Percentiles rank a stretch among this genome's conserved stretches.
Conservation (phyloP, 306 rosid species). For the Quercus bicolor region DNA sequence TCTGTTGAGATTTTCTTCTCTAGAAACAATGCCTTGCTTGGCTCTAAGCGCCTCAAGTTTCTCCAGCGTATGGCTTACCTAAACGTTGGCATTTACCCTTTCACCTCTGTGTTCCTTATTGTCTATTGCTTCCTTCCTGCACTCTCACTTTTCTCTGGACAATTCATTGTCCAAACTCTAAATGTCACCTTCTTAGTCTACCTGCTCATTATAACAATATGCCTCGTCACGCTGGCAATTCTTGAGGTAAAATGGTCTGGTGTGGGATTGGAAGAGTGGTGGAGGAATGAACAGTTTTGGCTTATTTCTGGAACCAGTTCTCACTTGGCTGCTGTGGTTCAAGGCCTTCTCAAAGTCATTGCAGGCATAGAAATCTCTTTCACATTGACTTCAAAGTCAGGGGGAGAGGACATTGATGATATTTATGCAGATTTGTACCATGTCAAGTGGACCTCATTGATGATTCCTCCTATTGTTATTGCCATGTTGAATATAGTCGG, state of each 20-base stretch:
- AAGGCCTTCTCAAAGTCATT: slow-evolving; percentile 45
- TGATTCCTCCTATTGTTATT: slow-evolving; percentile 54
- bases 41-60: slow-evolving; percentile 30
- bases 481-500: slow-evolving; percentile 45
- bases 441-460: slow-evolving; percentile 51
- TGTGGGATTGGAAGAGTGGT: slow-evolving; percentile 50
- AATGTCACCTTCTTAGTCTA: slow-evolving; percentile 34
- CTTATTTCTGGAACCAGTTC: slow-evolving; percentile 54
- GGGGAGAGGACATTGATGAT: slow-evolving; percentile 38
- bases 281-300: slow-evolving; percentile 62
- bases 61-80: slow-evolving; percentile 47
- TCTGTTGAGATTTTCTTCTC: slow-evolving; percentile 60
- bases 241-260: slow-evolving; percentile 57
- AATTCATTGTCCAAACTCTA: slow-evolving; percentile 39
- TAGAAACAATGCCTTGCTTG: slow-evolving; percentile 43
- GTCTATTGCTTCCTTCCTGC: slow-evolving; percentile 61
- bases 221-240: slow-evolving; percentile 38
- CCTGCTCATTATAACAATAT: slow-evolving; percentile 35
- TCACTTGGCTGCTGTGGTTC: slow-evolving; percentile 51
- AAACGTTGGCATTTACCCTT: slow-evolving; percentile 52
- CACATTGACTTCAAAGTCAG: slow-evolving; percentile 45
- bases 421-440: slow-evolving; percentile 36
- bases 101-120: slow-evolving; percentile 50
- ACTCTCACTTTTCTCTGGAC: slow-evolving; percentile 49
- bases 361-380: slow-evolving; percentile 58